Percentiles rank a stretch among this genome's conserved stretches.
phyloP scores from a whole-genome alignment of 2,329 filamentous ascomycete genomes.

The Diaporthe capsici region DNA sequence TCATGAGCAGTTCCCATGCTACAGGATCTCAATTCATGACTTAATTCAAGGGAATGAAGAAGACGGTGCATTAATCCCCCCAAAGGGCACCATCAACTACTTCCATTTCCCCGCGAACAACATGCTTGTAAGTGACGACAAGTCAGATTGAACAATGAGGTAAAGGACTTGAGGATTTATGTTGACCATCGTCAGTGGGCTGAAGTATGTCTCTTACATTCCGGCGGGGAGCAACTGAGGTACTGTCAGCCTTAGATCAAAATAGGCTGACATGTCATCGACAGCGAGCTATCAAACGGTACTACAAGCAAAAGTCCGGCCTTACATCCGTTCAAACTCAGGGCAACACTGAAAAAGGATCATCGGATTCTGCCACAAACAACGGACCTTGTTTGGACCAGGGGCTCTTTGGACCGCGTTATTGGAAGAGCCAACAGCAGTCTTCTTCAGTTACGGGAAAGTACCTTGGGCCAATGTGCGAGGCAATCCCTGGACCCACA shows the following conservation, averaged over 20 bases:
- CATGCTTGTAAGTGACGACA: slow-evolving; percentile 42
- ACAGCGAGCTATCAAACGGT: slow-evolving; percentile 36
- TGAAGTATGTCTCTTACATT: slow-evolving; percentile 33
- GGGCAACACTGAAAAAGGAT: background rate
- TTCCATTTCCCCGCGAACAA: slow-evolving; percentile 45
- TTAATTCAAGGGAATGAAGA: slow-evolving; percentile 5
- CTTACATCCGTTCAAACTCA: background rate
- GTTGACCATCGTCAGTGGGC: slow-evolving; percentile 35
- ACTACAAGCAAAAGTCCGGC: slow-evolving; percentile 12
- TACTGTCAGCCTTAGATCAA: no score
- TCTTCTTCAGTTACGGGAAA: slow-evolving; percentile 37
- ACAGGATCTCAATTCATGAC: slow-evolving; percentile 38
- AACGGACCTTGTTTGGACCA: background rate
- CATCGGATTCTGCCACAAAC: background rate
- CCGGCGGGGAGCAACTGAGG: background rate
- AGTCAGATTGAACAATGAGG: background rate
- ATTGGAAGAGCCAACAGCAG: slow-evolving; percentile 39
- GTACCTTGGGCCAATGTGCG: slow-evolving; percentile 40
- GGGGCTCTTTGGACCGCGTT: slow-evolving; percentile 14
- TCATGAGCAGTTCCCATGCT: slow-evolving; percentile 38
- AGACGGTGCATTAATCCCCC: slow-evolving; percentile 15
- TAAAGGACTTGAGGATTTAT: background rate
- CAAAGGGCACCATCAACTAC: slow-evolving; percentile 40
- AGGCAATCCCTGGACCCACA: slow-evolving; percentile 30
- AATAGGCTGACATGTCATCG: background rate